Conservation (phyloP, 305 asterid genomes). For the Rubia occidens region DNA sequence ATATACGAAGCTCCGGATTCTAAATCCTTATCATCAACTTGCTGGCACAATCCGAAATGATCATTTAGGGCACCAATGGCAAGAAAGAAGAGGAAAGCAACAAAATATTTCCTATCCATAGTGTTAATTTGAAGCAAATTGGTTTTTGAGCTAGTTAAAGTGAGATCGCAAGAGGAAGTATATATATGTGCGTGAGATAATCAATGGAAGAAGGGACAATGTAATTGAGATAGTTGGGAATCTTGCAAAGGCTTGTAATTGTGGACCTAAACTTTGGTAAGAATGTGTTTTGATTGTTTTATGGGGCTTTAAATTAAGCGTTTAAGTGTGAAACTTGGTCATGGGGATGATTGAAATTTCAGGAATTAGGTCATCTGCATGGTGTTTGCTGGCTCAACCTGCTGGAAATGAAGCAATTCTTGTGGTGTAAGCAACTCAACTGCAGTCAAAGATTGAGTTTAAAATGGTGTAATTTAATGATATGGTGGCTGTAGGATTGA, state of each 20-base stretch:
- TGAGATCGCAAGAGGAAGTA: background rate
- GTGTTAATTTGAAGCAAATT: background rate
- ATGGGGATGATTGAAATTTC: conserved; percentile 21
- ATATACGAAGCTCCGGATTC: conserved; percentile 63
- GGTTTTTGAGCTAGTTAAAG: background rate
- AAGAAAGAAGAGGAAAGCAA: conserved; percentile 23
- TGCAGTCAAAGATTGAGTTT: background rate
- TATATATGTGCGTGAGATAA: conserved; percentile 3
- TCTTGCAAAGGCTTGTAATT: conserved; percentile 23
- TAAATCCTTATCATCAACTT: conserved; percentile 31
- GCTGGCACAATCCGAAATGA: conserved; percentile 22
- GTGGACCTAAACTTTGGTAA: conserved; percentile 40
- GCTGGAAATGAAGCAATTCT: conserved; percentile 22
- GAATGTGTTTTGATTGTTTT: conserved; percentile 20
- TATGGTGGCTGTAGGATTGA: background rate
- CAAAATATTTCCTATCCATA: conserved; percentile 32
- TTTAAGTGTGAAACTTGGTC: conserved; percentile 6
- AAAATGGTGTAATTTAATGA: background rate
- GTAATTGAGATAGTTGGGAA: conserved; percentile 19
- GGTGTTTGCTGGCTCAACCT: conserved; percentile 19
- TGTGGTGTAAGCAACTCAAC: conserved; percentile 9
- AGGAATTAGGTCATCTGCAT: conserved; percentile 50
- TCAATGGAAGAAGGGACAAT: background rate
- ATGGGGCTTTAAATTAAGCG: background rate
- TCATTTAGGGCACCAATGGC: conserved; percentile 15